Conservation (phyloP, 352 stramenopile genomes). For the Thalassiosira sp. region DNA sequence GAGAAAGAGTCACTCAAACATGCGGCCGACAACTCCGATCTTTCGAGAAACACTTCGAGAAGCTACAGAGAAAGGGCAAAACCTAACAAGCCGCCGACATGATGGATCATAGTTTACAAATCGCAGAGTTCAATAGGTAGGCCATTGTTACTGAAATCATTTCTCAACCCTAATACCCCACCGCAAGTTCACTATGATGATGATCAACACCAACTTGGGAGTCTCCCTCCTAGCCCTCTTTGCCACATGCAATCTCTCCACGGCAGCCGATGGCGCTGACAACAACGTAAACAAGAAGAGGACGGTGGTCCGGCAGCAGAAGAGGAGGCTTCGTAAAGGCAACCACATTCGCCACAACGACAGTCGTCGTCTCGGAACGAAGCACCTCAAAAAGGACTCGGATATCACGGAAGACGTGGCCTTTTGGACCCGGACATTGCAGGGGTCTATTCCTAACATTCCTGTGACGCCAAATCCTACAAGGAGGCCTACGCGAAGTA, state of each 20-base stretch:
- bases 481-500: not conserved
- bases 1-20: too few species aligned
- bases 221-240: conserved; percentile 2
- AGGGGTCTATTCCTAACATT: conserved; percentile 1
- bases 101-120: not conserved
- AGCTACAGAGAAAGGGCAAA: conserved; percentile 1
- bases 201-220: conserved; percentile 12
- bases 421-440: conserved; percentile 16
- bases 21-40: too few species aligned
- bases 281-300: conserved; percentile 4
- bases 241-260: not conserved
- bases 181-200: not conserved
- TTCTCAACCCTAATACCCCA: not conserved
- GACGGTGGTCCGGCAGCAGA: too few species aligned
- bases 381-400: not conserved
- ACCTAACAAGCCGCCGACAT: not conserved
- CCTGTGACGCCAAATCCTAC: not conserved
- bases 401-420: conserved; percentile 26
- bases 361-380: not conserved
- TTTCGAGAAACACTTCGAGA: too few species aligned
- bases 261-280: not conserved
- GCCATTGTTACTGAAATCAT: not conserved
- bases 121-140: not conserved
- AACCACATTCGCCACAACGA: not conserved
- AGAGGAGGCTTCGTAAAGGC: conserved; percentile 1